Base-by-base conservation (phyloP, 805 yeast species). In the Brettanomyces naardenensis region DNA sequence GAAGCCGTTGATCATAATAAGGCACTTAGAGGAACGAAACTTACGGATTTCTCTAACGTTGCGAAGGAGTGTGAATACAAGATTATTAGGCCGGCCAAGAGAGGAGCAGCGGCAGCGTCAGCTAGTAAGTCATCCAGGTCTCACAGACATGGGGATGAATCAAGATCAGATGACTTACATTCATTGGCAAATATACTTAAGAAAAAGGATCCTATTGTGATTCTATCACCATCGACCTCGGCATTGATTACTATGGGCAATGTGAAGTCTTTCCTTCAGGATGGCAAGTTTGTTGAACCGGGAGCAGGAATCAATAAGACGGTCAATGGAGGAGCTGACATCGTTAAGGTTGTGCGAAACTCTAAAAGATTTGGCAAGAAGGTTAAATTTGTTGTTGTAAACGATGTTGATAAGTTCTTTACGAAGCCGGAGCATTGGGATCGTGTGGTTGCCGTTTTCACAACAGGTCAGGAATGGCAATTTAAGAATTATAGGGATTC, bases 381-480 rank as follows among this genome's bases (percentile, higher is more conserved):
- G 18, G 66, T 79, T 36, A 72, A 76, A 32, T 81, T 85, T 51
- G 68, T 88, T 48, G 82, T 92, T 39, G 97, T 89, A 23, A 94
- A 86, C 55, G 83, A 85, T 40, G 87, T 88, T 4, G 95, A 88
- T 38, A 73, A 79, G 61, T 83, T 83, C 62, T 82, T 84, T 64
- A 80, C 84, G 19, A 90, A 89, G 56, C 95, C 95, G 3, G 97
- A 92, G 58, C 87, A 92, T 62, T 92, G 99, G 99, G 95, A 87
- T 54, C 73, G 98, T 42, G 97, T 92, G 1, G 85, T 90, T 35
- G 97, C 95, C 0, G 84, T 92, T 28, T 81, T 92, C 64, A 90
- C 96, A 14, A 90, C 97, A 9, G 99, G 99, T 10, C 98, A 92
- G 64, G 69, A 80, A 38, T 92, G 99, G 99, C 99, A 92, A 63